A percentile compares a stretch with the other conserved stretches of the same genome.
These are phyloP conservation scores for Diplodia corticola DNA, from an alignment of 2,329 filamentous ascomycete genomes.

Conservation along the genomic window DNA sequence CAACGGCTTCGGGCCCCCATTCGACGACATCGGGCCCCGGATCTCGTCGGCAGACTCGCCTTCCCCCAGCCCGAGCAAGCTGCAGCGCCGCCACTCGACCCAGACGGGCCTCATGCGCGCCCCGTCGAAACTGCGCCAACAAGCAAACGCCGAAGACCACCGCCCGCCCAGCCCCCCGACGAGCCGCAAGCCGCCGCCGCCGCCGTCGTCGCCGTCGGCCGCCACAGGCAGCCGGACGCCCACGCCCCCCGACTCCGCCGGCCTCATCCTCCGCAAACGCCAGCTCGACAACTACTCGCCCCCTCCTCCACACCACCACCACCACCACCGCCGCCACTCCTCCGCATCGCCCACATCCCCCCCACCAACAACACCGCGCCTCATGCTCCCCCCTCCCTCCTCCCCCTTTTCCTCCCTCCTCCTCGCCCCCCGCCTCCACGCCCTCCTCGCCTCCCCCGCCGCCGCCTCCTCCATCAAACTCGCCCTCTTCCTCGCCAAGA, in stretches of 20 bases:
- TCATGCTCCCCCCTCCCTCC: constrained; percentile 26
- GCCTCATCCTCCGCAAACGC: constrained; percentile 14
- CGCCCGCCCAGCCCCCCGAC: constrained; percentile 38
- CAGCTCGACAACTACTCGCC: constrained; percentile 16
- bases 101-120: constrained; percentile 30
- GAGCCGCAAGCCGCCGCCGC: not conserved
- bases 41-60: constrained; percentile 49
- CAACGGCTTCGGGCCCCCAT: constrained; percentile 40
- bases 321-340: not conserved
- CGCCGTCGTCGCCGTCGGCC: not conserved
- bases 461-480: constrained; percentile 51
- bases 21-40: constrained; percentile 40
- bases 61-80: constrained; percentile 33
- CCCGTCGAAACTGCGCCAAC: constrained; percentile 38
- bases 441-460: constrained; percentile 37
- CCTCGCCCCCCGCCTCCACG: constrained; percentile 35
- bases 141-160: constrained; percentile 32
- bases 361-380: not conserved
- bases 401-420: constrained; percentile 26
- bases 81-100: constrained; percentile 30
- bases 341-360: not conserved
- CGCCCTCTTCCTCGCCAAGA: constrained; percentile 66
- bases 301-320: not conserved
- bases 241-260: constrained; percentile 13
- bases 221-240: not conserved